phyloP scores from a whole-genome alignment of 768 basidiomycete genomes.

The Dacryopinax primogenitus region DNA sequence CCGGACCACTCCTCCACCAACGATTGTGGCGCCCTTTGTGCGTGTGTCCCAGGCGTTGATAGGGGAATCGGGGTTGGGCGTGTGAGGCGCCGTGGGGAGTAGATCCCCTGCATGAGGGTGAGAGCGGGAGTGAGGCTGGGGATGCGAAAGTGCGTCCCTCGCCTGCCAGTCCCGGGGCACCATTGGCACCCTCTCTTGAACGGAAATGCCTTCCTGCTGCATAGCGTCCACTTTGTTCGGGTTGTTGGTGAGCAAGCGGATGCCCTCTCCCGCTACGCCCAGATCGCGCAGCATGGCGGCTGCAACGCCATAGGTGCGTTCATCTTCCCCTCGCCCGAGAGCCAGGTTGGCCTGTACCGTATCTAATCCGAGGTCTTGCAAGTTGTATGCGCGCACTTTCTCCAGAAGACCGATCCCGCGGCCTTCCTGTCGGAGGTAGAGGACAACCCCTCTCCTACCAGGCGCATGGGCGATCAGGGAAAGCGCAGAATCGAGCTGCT shows the following conservation, averaged over 20 bases:
- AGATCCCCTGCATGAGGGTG: not conserved
- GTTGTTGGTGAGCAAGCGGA: conserved; percentile 88
- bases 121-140: conserved; percentile 1
- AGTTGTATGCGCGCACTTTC: conserved; percentile 93
- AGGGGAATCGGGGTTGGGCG: not conserved
- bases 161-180: conserved; percentile 75
- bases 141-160: conserved; percentile 26
- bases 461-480: conserved; percentile 69
- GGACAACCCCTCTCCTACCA: conserved; percentile 72
- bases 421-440: conserved; percentile 95
- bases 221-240: conserved; percentile 91
- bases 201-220: conserved; percentile 63
- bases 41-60: conserved; percentile 27
- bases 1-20: conserved; percentile 61
- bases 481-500: conserved; percentile 96
- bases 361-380: conserved; percentile 95
- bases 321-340: conserved; percentile 89
- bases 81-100: conserved; percentile 6
- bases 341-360: conserved; percentile 96
- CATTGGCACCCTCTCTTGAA: conserved; percentile 85
- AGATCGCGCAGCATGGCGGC: conserved; percentile 81
- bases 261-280: conserved; percentile 52
- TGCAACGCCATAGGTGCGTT: conserved; percentile 85
- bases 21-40: conserved; percentile 57
- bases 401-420: conserved; percentile 91